A percentile compares a stretch with the other conserved stretches of the same genome.
phyloP scores from a whole-genome alignment of 805 yeast genomes.

The Ogataea corticis region DNA sequence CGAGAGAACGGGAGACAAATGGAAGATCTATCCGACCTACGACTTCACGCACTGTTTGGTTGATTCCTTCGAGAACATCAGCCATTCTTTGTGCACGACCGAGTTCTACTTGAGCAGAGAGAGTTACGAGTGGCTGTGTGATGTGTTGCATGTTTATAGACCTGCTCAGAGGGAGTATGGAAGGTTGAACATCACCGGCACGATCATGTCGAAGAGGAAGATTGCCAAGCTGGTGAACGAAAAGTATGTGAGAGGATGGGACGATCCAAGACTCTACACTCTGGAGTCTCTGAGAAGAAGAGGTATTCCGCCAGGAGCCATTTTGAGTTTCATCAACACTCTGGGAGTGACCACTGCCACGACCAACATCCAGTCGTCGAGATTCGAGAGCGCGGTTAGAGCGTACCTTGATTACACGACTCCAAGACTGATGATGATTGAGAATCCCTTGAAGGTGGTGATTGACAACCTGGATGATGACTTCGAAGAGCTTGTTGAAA shows the following conservation, averaged over 20 bases:
- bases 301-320: constrained; percentile 99
- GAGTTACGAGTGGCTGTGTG: constrained; percentile 98
- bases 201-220: constrained; percentile 92
- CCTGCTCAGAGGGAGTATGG: constrained; percentile 99
- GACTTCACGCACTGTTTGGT: constrained; percentile 99
- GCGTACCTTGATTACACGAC: constrained; percentile 84
- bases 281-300: constrained; percentile 93
- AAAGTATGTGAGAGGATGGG: constrained; percentile 89
- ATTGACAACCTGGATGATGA: constrained; percentile 80
- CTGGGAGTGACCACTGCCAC: constrained; percentile 95
- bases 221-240: constrained; percentile 89
- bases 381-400: constrained; percentile 90
- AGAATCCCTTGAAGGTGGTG: constrained; percentile 81
- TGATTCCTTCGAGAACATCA: constrained; percentile 93
- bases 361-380: constrained; percentile 82
- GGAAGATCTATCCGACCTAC: constrained; percentile 98
- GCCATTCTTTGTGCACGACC: constrained; percentile 94
- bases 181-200: constrained; percentile 90
- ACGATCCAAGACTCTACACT: constrained; percentile 95
- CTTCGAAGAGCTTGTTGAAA: constrained; percentile 63
- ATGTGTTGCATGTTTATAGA: constrained; percentile 88
- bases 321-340: constrained; percentile 87
- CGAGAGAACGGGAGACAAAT: constrained; percentile 94
- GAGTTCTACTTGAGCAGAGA: constrained; percentile 92
- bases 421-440: constrained; percentile 91